These are phyloP conservation scores for Pseudoturritis turrita DNA, from an alignment of 345 rosid genomes.

Conservation along the genomic window DNA sequence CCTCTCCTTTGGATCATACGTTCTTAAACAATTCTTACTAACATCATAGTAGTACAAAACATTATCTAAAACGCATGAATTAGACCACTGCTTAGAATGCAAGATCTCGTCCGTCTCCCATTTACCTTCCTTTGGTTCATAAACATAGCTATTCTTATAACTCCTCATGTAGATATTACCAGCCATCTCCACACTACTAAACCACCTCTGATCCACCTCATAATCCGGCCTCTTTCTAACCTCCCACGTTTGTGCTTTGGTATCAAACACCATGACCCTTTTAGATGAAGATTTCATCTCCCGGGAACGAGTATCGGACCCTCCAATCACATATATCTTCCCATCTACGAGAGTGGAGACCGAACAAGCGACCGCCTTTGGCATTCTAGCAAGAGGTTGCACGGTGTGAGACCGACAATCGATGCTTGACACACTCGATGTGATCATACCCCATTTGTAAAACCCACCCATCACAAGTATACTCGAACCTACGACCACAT, in stretches of 20 bases:
- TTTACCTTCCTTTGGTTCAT: background rate
- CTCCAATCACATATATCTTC: slow-evolving; percentile 4
- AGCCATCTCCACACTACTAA: slow-evolving; percentile 3
- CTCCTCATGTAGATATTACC: slow-evolving; percentile 5
- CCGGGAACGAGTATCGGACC: background rate
- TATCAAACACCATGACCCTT: background rate
- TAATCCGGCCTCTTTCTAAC: background rate
- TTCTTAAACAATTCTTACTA: background rate
- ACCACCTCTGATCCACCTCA: background rate
- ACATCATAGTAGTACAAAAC: slow-evolving; percentile 5
- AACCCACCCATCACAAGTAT: slow-evolving; percentile 4
- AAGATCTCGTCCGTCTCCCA: background rate
- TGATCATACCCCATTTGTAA: background rate
- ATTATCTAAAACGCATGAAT: background rate
- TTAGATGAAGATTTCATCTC: background rate
- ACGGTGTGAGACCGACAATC: background rate
- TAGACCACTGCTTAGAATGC: background rate
- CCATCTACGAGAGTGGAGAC: background rate
- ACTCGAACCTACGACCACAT: background rate
- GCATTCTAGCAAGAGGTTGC: background rate
- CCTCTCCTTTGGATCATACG: background rate
- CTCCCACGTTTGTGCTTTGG: background rate
- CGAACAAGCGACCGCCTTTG: background rate
- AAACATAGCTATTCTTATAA: background rate
- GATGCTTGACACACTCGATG: background rate